A percentile compares a stretch with the other conserved stretches of the same genome.
phyloP scores from a whole-genome alignment of 805 yeast genomes.

The Candida krabiensis region DNA sequence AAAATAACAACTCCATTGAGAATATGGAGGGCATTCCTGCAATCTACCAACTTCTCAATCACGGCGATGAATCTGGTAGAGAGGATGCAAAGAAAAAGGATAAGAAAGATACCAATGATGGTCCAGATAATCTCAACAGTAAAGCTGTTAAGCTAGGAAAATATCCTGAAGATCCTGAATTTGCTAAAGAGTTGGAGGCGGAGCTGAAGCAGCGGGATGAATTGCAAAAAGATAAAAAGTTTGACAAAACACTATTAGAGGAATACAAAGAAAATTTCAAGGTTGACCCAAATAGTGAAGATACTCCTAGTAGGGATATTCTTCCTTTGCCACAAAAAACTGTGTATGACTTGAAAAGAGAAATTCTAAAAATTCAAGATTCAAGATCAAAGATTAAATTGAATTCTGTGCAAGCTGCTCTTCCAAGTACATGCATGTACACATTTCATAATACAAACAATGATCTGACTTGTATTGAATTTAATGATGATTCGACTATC shows the following conservation, averaged over 20 bases:
- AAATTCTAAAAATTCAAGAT: constrained; percentile 77
- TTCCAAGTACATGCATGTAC: constrained; percentile 97
- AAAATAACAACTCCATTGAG: constrained; percentile 40
- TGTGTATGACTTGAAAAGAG: constrained; percentile 74
- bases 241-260: constrained; percentile 51
- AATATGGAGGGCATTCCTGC: constrained; percentile 50
- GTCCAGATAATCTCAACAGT: constrained; percentile 58
- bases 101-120: constrained; percentile 17
- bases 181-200: constrained; percentile 77
- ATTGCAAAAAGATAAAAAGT: constrained; percentile 29
- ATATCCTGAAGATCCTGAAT: constrained; percentile 84
- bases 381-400: constrained; percentile 72
- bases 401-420: constrained; percentile 69
- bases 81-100: constrained; percentile 17
- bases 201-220: constrained; percentile 81
- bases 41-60: constrained; percentile 35
- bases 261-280: constrained; percentile 62
- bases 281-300: constrained; percentile 50
- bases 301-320: constrained; percentile 70
- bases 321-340: constrained; percentile 87
- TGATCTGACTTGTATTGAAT: constrained; percentile 81
- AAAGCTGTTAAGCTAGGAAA: constrained; percentile 79
- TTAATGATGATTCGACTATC: constrained; percentile 82
- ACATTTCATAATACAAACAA: constrained; percentile 94
- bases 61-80: constrained; percentile 1